A percentile compares a stretch with the other conserved stretches of the same genome.
phyloP scores from a whole-genome alignment of 331 rosid genomes.

The Prunus yedoensis region DNA sequence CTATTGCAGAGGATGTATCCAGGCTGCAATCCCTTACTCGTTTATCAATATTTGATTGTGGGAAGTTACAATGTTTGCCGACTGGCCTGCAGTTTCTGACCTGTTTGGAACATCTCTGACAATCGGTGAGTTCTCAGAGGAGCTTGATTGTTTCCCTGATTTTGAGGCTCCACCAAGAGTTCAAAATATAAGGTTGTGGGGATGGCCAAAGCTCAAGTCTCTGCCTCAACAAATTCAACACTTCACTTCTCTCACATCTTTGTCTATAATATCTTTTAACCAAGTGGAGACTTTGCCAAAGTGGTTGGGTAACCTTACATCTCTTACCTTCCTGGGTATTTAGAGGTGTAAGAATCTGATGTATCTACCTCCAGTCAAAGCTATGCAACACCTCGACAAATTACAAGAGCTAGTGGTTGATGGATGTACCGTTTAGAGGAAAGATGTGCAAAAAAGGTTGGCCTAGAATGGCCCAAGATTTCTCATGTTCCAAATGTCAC shows the following conservation, averaged over 20 bases:
- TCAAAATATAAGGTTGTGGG: not conserved
- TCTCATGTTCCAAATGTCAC: too few species aligned
- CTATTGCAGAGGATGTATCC: not conserved
- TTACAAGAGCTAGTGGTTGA: too few species aligned
- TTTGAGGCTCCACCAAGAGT: not conserved
- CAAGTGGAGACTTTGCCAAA: not conserved
- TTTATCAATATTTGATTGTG: not conserved
- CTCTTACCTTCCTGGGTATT: rapidly evolving
- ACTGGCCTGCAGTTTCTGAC: not conserved
- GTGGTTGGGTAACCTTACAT: not conserved
- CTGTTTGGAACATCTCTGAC: not conserved
- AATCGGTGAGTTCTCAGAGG: not conserved
- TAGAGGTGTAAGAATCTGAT: too few species aligned
- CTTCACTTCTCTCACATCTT: not conserved
- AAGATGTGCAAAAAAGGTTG: too few species aligned
- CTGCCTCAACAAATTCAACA: not conserved
- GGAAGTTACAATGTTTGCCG: not conserved
- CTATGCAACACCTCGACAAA: too few species aligned
- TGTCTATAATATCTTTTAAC: rapidly evolving
- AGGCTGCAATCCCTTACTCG: not conserved
- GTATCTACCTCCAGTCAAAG: too few species aligned
- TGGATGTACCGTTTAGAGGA: too few species aligned
- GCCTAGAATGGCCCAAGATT: too few species aligned
- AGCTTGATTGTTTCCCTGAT: not conserved
- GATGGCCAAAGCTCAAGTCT: not conserved